Base-by-base conservation (phyloP, 2,329 filamentous ascomycete genomes). In the Penicillium capsulatum region DNA sequence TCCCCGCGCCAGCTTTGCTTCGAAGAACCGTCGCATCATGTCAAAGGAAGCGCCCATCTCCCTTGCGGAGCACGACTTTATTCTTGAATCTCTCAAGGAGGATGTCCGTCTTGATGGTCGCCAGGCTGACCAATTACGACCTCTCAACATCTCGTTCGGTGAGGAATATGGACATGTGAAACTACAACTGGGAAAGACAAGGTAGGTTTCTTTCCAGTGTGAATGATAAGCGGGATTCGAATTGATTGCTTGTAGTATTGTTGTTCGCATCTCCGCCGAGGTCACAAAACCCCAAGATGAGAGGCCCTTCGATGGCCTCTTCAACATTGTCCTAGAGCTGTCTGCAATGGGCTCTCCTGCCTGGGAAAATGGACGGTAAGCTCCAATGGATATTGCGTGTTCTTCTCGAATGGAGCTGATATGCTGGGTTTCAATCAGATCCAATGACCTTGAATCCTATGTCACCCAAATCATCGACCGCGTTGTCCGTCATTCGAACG, bases 221-320 rank as follows among this genome's bases (percentile, higher is more conserved):
- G 9, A 22, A 20, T 24, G n/a, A 14, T 22, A 27, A 29, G 16
- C 15, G 26, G 28, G 5, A 31, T 24, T 7, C 40, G 64, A 51
- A 50, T 37, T 4, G 11, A 2, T 3, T 8, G 4, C 17, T 11
- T 42, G 9, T 5, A 94, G 90, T 58, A 79, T 96, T 42, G 72
- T 94, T 45, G 88, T 84, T 40, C 86, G 86, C 47, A 84, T 94
- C 44, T 91, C 89, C 2, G 86, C 89, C 48, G 87, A 95, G 69
- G 86, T 97, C 46, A 85, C 86, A 8, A 81, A 86, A 27, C 91
- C 92, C 30, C 87, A 84, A 60, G 68, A 84, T 37, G 91, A 97
- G 68, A 84, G 91, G 48, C 91, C 90, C 44, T 95, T 95, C 61
- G 92, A 97, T 64, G 92, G 92, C 63, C 79, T 94, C 65, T 97